Percentiles rank a stretch among this genome's conserved stretches.
Evolutionary conservation across 208 protist genomes (phyloP).

Genomic region (Jaenimonas drosophilae): DNA sequence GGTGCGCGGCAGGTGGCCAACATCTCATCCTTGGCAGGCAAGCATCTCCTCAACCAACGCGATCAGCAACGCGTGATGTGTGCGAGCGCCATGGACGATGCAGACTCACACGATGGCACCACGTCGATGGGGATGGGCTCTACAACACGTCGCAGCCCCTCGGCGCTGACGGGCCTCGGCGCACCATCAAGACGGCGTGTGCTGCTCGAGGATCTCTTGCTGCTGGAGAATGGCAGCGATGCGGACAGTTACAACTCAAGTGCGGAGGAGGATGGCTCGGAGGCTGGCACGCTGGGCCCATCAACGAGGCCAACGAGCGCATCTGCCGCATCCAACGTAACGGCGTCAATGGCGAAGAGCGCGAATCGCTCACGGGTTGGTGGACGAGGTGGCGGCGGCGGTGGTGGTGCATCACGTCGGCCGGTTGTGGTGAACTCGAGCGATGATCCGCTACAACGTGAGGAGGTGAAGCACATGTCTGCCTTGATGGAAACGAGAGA

Average conservation of each 20-base stretch:
- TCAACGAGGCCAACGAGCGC: background rate
- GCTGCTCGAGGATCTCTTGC: too few species aligned
- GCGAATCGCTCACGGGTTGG: background rate
- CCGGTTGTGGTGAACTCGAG: conserved; percentile 4
- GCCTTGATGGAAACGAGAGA: conserved; percentile 22
- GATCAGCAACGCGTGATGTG: too few species aligned
- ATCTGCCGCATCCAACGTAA: background rate
- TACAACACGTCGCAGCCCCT: too few species aligned
- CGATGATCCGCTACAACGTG: conserved; percentile 41
- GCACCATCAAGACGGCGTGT: too few species aligned
- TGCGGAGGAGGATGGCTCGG: too few species aligned
- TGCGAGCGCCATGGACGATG: too few species aligned
- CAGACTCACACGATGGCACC: too few species aligned
- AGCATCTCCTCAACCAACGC: background rate
- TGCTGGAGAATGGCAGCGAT: too few species aligned
- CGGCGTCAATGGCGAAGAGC: background rate
- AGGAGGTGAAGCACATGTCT: conserved; percentile 58
- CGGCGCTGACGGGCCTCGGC: too few species aligned
- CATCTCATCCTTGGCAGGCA: background rate
- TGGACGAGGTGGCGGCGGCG: background rate
- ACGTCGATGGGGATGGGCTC: too few species aligned
- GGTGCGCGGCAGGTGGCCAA: background rate
- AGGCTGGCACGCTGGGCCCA: too few species aligned
- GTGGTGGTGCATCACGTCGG: background rate
- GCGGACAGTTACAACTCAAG: too few species aligned